phyloP scores from a whole-genome alignment of 345 rosid species.

The Laguncularia racemosa region DNA sequence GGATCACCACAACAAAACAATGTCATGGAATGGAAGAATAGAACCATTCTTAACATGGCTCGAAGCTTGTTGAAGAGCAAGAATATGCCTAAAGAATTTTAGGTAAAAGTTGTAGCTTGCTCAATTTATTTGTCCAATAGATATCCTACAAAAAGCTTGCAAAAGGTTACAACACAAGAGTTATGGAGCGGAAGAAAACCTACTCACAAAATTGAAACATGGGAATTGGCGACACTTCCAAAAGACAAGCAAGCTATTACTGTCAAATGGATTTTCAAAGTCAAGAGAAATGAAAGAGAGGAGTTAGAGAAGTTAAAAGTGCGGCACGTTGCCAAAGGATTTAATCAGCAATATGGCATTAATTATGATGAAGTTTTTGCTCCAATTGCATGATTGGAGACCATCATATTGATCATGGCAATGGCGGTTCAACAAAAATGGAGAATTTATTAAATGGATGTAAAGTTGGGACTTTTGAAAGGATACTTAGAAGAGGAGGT shows the following conservation, averaged over 20 bases:
- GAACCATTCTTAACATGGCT: conserved; percentile 2
- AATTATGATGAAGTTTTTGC: conserved; percentile 6
- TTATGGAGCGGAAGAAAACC: background rate
- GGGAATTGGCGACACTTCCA: background rate
- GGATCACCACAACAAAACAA: conserved; percentile 4
- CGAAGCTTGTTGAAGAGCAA: conserved; percentile 3
- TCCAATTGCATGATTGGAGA: conserved; percentile 3
- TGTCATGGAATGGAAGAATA: background rate
- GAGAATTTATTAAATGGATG: conserved; percentile 1
- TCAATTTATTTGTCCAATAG: background rate
- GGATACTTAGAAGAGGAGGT: conserved; percentile 1
- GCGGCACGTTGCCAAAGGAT: background rate
- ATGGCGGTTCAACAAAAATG: background rate
- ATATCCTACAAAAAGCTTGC: background rate
- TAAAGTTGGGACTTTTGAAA: conserved; percentile 8
- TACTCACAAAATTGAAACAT: background rate
- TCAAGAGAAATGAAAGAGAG: background rate
- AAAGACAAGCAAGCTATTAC: background rate
- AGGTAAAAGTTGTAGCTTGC: background rate
- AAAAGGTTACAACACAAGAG: background rate
- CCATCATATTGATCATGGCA: conserved; percentile 1
- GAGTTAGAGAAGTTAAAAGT: background rate
- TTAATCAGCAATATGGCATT: background rate
- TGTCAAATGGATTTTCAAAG: conserved; percentile 3
- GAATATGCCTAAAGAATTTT: background rate